These are phyloP conservation scores for Hibiscus tridactylites DNA, from an alignment of 345 rosid species.

Conservation along the genomic window DNA sequence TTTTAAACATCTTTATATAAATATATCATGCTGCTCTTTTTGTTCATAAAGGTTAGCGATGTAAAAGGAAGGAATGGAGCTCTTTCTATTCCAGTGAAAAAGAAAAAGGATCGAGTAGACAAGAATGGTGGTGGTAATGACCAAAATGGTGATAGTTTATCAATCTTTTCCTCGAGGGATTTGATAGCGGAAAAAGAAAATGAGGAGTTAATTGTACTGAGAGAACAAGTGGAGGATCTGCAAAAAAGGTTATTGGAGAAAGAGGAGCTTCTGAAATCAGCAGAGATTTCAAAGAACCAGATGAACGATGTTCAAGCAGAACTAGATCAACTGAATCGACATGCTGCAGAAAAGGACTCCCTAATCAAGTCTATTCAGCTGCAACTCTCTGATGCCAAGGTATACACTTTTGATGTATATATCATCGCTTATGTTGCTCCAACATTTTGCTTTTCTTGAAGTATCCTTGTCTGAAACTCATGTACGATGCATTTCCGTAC, in stretches of 20 bases:
- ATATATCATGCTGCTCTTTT: slow-evolving; percentile 5
- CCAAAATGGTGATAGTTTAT: slow-evolving; percentile 40
- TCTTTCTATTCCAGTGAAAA: slow-evolving; percentile 52
- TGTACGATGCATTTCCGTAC: background rate
- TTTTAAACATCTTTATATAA: background rate
- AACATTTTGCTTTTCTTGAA: background rate
- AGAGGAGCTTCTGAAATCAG: slow-evolving; percentile 72
- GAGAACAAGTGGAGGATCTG: slow-evolving; percentile 67
- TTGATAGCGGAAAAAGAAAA: slow-evolving; percentile 42
- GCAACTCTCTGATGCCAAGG: slow-evolving; percentile 88
- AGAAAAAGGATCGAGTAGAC: slow-evolving; percentile 54
- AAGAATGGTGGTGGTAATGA: slow-evolving; percentile 24
- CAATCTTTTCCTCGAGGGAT: slow-evolving; percentile 39
- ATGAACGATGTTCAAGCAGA: slow-evolving; percentile 35
- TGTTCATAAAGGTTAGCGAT: slow-evolving; percentile 32
- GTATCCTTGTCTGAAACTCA: background rate
- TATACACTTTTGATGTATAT: slow-evolving; percentile 9
- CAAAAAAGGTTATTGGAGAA: slow-evolving; percentile 60
- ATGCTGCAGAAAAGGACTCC: slow-evolving; percentile 57
- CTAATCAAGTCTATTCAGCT: slow-evolving; percentile 55
- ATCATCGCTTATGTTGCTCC: background rate
- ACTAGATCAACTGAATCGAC: slow-evolving; percentile 51
- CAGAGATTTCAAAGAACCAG: slow-evolving; percentile 45
- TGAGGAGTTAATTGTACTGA: slow-evolving; percentile 54
- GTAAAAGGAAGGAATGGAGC: slow-evolving; percentile 50